A percentile compares a stretch with the other conserved stretches of the same genome.
phyloP scores from a whole-genome alignment of 495 filamentous ascomycete species.

The Podospora comata region DNA sequence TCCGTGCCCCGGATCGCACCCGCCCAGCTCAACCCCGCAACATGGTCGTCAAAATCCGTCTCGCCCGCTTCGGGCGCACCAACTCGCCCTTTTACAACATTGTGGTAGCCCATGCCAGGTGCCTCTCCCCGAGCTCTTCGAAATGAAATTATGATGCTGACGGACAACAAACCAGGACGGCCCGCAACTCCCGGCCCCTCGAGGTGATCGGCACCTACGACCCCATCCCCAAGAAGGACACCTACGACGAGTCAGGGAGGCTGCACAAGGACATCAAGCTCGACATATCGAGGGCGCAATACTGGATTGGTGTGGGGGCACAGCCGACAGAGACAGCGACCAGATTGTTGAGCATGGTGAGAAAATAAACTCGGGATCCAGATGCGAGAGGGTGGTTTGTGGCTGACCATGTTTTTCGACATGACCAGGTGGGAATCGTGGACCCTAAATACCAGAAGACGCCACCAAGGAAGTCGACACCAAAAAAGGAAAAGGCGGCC shows the following conservation, averaged over 20 bases:
- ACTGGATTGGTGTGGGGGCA: constrained; percentile 96
- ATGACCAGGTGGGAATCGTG: constrained; percentile 48
- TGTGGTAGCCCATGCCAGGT: constrained; percentile 94
- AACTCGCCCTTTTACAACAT: constrained; percentile 94
- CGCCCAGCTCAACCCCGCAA: constrained; percentile 51
- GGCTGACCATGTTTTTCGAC: not conserved
- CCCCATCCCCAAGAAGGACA: constrained; percentile 71
- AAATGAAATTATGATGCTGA: not conserved
- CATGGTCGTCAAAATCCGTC: constrained; percentile 92
- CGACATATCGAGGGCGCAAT: constrained; percentile 75
- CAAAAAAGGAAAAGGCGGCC: not conserved
- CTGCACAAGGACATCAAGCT: constrained; percentile 86
- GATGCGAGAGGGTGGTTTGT: constrained; percentile 25
- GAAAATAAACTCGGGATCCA: not conserved
- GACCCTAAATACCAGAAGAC: constrained; percentile 40
- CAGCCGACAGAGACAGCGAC: constrained; percentile 87
- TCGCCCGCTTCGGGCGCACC: constrained; percentile 88
- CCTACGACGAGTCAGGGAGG: constrained; percentile 62
- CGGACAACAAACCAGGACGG: constrained; percentile 50
- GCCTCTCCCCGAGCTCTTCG: constrained; percentile 29
- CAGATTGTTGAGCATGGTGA: constrained; percentile 81
- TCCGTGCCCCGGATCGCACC: not conserved
- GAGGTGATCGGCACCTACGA: constrained; percentile 96
- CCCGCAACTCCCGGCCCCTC: constrained; percentile 78
- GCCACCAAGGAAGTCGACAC: not conserved